Evolutionary conservation across 768 basidiomycete genomes (phyloP).

Genomic region (Lactifluus piperatus): DNA sequence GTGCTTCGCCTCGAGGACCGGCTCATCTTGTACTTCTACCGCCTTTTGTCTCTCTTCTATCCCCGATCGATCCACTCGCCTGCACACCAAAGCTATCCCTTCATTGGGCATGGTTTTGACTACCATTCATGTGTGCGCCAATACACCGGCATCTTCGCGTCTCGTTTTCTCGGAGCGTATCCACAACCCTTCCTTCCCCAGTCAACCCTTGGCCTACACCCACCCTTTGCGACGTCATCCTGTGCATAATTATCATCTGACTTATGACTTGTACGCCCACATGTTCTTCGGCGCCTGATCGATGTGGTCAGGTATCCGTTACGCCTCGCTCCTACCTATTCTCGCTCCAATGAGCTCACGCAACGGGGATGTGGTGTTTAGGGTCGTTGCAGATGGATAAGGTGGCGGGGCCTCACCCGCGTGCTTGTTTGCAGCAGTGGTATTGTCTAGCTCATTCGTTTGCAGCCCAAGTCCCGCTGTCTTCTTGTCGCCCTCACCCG

Average conservation of each 20-base stretch:
- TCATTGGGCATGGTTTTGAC: slow-evolving; percentile 74
- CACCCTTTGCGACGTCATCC: slow-evolving; percentile 15
- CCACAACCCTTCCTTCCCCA: slow-evolving; percentile 16
- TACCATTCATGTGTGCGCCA: slow-evolving; percentile 40
- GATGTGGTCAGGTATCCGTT: slow-evolving; percentile 27
- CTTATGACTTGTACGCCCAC: slow-evolving; percentile 21
- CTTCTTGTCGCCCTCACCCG: not conserved
- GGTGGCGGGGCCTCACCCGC: not conserved
- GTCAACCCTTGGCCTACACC: slow-evolving; percentile 1
- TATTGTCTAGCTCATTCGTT: not conserved
- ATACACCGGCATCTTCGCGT: slow-evolving; percentile 57
- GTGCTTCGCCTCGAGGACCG: slow-evolving; percentile 41
- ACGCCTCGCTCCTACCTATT: slow-evolving; percentile 21
- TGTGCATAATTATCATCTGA: slow-evolving; percentile 21
- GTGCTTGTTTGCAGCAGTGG: not conserved
- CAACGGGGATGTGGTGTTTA: slow-evolving; percentile 3
- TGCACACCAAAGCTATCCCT: slow-evolving; percentile 61
- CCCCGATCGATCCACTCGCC: slow-evolving; percentile 46
- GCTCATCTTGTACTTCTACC: slow-evolving; percentile 43
- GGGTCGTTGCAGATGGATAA: slow-evolving; percentile 4
- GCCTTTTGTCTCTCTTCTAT: slow-evolving; percentile 23
- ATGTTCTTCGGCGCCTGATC: slow-evolving; percentile 35
- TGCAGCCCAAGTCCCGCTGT: not conserved
- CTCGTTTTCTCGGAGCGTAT: slow-evolving; percentile 26
- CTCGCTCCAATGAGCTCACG: slow-evolving; percentile 9